Percentiles rank a stretch among this genome's conserved stretches.
Evolutionary conservation across 164 flowering plant species (phyloP).

Genomic region (Vitis labrusca): DNA sequence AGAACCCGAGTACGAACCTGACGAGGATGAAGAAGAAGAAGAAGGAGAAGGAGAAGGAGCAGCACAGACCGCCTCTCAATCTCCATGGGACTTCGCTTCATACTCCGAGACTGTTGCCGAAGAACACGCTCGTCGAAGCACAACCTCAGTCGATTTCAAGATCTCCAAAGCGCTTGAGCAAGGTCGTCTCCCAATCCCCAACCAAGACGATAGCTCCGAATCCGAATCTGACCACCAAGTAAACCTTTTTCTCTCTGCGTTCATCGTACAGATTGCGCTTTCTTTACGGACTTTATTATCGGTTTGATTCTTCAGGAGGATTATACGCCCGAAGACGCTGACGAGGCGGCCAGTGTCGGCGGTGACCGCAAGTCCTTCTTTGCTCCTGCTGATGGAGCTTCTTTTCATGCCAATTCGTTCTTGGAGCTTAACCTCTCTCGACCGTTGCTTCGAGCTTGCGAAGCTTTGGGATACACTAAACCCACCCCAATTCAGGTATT

Average conservation of each 20-base stretch:
- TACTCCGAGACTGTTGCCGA: conserved; percentile 79
- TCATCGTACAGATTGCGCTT: neutral
- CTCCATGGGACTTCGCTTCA: conserved; percentile 90
- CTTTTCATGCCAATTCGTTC: conserved; percentile 84
- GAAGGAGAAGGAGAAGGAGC: conserved; percentile 7
- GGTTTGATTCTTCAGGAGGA: conserved; percentile 46
- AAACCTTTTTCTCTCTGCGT: conserved; percentile 2
- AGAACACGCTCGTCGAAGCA: conserved; percentile 81
- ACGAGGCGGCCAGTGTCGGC: conserved; percentile 18
- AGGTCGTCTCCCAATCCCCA: conserved; percentile 21
- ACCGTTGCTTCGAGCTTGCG: conserved; percentile 85
- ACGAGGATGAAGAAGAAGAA: conserved; percentile 17
- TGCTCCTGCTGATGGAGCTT: conserved; percentile 62
- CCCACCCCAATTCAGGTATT: conserved; percentile 95
- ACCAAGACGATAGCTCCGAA: conserved; percentile 30
- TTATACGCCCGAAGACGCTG: conserved; percentile 50
- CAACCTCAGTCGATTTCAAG: conserved; percentile 85
- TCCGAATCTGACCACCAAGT: conserved; percentile 59
- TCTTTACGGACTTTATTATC: neutral
- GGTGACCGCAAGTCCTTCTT: conserved; percentile 49
- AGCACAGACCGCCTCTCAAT: conserved; percentile 30
- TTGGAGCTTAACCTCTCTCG: conserved; percentile 90
- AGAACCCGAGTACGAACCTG: conserved; percentile 23
- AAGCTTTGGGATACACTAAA: conserved; percentile 75
- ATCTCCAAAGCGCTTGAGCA: conserved; percentile 56